Evolutionary conservation across 805 yeast genomes (phyloP).

Genomic region (Candida vaughaniae): DNA sequence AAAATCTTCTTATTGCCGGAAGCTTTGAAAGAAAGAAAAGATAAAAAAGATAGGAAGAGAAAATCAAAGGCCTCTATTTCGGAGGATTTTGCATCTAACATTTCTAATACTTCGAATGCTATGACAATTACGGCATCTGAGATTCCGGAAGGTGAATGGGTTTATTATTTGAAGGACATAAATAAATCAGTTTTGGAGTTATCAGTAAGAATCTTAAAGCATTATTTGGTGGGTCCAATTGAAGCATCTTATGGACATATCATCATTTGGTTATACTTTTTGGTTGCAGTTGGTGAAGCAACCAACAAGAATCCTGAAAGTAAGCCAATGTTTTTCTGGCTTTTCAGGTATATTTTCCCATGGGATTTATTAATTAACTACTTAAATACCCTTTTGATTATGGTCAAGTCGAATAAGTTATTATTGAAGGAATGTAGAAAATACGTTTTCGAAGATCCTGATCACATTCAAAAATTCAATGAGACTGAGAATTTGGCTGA

Average conservation of each 20-base stretch:
- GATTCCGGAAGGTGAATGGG: conserved; percentile 50
- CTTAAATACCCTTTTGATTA: conserved; percentile 54
- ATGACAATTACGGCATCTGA: conserved; percentile 34
- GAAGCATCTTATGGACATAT: conserved; percentile 71
- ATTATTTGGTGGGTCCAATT: conserved; percentile 69
- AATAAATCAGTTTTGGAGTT: conserved; percentile 67
- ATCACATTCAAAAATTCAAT: conserved; percentile 49
- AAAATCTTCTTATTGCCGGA: conserved; percentile 70
- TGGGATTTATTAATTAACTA: conserved; percentile 66
- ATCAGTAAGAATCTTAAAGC: conserved; percentile 64
- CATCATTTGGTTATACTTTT: conserved; percentile 73
- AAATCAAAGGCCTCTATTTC: conserved; percentile 31
- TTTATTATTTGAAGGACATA: conserved; percentile 50
- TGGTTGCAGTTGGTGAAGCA: conserved; percentile 62
- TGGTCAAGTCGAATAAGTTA: conserved; percentile 23
- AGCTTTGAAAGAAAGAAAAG: conserved; percentile 68
- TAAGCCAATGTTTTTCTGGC: conserved; percentile 46
- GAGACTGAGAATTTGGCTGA: conserved; percentile 66
- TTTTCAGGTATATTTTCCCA: conserved; percentile 60
- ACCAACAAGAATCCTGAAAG: conserved; percentile 45
- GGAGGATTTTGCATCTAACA: conserved; percentile 14
- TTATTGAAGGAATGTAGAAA: conserved; percentile 23
- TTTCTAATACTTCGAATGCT: conserved; percentile 28
- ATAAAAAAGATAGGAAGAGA: conserved; percentile 65
- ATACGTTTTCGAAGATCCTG: conserved; percentile 24